phyloP scores from a whole-genome alignment of 2,329 filamentous ascomycete genomes.

The Nigrospora sphaerica region DNA sequence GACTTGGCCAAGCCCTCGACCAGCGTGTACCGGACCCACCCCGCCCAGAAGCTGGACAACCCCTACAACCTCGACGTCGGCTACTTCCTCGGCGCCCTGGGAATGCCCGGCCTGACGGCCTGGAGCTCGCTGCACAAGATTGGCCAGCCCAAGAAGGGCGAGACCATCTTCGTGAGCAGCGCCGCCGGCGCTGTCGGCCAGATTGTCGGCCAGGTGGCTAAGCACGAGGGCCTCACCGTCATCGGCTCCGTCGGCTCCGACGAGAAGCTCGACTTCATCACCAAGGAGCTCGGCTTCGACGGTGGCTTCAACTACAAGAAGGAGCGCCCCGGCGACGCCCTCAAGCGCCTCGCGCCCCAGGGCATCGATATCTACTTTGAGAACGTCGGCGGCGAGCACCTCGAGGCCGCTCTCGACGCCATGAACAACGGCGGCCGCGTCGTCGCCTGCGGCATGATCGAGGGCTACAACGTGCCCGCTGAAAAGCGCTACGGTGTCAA shows the following conservation, averaged over 20 bases:
- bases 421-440: constrained; percentile 61
- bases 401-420: constrained; percentile 51
- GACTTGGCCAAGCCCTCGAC: not conserved
- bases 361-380: constrained; percentile 79
- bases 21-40: constrained; percentile 16
- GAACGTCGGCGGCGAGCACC: constrained; percentile 70
- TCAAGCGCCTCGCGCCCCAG: constrained; percentile 60
- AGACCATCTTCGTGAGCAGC: constrained; percentile 71
- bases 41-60: constrained; percentile 39
- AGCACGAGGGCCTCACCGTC: constrained; percentile 66
- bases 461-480: constrained; percentile 53
- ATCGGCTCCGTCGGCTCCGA: constrained; percentile 72
- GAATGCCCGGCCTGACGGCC: constrained; percentile 72
- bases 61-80: constrained; percentile 53
- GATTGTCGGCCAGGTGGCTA: constrained; percentile 68
- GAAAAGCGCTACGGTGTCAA: constrained; percentile 57
- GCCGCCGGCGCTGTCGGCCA: constrained; percentile 71
- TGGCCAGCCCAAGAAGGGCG: constrained; percentile 66
- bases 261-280: constrained; percentile 66
- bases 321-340: constrained; percentile 57
- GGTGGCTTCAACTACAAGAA: constrained; percentile 77
- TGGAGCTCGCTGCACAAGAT: constrained; percentile 71
- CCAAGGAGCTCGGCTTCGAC: constrained; percentile 63
- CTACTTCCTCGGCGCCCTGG: constrained; percentile 61
- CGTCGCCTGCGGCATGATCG: constrained; percentile 50